Evolutionary conservation across 768 basidiomycete species (phyloP), one percentile per base, ranked within the genome.

Genomic region (Cystobasidiopsis lactophilus): DNA sequence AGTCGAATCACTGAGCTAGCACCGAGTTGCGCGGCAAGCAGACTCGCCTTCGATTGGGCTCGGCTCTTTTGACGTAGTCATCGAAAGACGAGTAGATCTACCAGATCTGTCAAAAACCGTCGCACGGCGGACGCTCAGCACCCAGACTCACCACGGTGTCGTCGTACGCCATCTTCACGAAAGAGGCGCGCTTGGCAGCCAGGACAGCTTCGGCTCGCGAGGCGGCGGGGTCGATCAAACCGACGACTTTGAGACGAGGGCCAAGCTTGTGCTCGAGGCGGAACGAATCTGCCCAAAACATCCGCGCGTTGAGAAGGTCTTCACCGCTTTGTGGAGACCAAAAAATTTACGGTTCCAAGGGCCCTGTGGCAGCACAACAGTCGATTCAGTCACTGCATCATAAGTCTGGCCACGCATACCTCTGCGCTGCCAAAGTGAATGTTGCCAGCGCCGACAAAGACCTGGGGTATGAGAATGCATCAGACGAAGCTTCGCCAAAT

Each of bases 391-490:
- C 24, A 40, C n/a, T 18, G 5, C 31, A 39, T 27, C 31, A 29
- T n/a, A 9, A 21, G 29, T 21, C 3, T 26, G 14, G 23, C 23
- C 45, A 26, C 14, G 21, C 30, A 9, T 7, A 35, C 33, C 33
- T 35, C 45, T 23, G 40, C 30, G 13, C 52, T 23, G 27, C 77
- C 89, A 65, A 96, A 96, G 86, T 93, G 93, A 70, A 95, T 89
- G 69, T 93, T 91, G 16, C 88, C 89, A 26, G 89, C 89, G 48
- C 89, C 89, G 60, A 96, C 72, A 68, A 91, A 88, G 65, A 91
- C n/a, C n/a, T n/a, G n/a, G n/a, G n/a, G n/a, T n/a, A n/a, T n/a
- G n/a, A n/a, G n/a, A n/a, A n/a, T n/a, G n/a, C n/a, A n/a, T n/a
- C n/a, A n/a, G n/a, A n/a, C n/a, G n/a, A n/a, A n/a, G n/a, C n/a